Evolutionary conservation across 768 basidiomycete genomes (phyloP), one percentile per base, ranked within the genome.

Genomic region (Xerocomellus intermedius): DNA sequence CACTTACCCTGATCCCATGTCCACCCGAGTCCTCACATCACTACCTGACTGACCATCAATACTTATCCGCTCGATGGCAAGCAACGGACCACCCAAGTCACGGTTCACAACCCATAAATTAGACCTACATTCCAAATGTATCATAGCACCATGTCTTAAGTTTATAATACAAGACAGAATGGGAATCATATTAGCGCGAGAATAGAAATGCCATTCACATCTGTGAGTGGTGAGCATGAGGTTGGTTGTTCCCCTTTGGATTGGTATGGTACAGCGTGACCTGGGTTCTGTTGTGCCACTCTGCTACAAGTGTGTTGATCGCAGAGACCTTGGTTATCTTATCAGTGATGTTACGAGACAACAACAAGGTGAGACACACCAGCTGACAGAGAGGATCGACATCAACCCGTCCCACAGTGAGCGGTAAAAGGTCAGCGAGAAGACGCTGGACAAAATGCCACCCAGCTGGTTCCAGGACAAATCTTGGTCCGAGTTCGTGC

Each of bases 1-100:
- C 67, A 71, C 54, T 72, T 85, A 50, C 81, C 82, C 38, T 73
- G 52, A 71, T 44, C 35, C 42, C 43, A 50, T 47, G 46, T 44
- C 46, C 36, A 33, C 35, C 32, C 36, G 52, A 57, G 51, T 38
- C 38, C 44, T 22, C 22, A 38, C 52, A 49, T 48, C 36, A 35
- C 50, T 53, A 56, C 33, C 38, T 45, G 47, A 50, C 48, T 49
- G 36, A 57, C 47, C 32, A 55, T 38, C 43, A 43, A 48, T 56
- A 67, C 46, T 56, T 36, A 63, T 48, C 38, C 41, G 28, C 46
- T 42, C 37, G 48, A 38, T 33, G 54, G 52, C 56, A 42, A 53
- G 32, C 52, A 49, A 44, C 42, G 10, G 24, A 50, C 39, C 45
- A 49, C 39, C 46, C 36, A 53, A 50, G 14, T 50, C 43, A 44